Evolutionary conservation across 139 green algal species (phyloP).

Genomic region (Eudorina sp.): DNA sequence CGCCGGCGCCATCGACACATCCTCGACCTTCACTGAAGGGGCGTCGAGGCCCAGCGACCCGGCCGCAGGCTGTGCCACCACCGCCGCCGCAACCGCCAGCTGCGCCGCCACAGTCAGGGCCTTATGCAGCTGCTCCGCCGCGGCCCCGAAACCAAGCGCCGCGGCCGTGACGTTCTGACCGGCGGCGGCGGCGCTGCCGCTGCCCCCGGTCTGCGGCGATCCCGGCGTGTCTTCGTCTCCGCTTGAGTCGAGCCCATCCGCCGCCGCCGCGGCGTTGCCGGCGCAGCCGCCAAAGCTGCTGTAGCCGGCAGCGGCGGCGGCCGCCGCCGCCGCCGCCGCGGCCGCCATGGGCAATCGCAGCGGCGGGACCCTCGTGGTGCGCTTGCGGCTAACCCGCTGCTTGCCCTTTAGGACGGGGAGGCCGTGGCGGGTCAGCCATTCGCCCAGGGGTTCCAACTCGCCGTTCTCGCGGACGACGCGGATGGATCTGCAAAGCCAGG

Average conservation of each 20-base stretch:
- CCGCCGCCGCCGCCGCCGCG: neutral
- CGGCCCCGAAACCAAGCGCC: neutral
- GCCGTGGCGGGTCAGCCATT: constrained; percentile 17
- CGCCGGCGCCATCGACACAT: neutral
- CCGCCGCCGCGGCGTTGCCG: neutral
- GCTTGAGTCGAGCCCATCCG: constrained; percentile 2
- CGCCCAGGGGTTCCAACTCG: constrained; percentile 18
- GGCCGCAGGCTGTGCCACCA: neutral
- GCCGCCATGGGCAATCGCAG: neutral
- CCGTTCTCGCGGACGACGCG: neutral
- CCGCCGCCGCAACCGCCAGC: neutral
- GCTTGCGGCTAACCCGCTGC: constrained; percentile 20
- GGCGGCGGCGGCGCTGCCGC: neutral
- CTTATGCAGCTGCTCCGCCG: neutral
- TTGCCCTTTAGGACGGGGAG: constrained; percentile 40
- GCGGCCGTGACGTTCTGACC: neutral
- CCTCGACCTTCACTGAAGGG: neutral
- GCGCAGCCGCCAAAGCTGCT: neutral
- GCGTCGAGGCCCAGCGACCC: neutral
- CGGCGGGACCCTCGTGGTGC: neutral
- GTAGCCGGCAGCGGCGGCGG: neutral
- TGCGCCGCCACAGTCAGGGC: constrained; percentile 2
- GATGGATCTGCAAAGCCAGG: constrained; percentile 29
- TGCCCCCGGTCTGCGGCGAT: neutral
- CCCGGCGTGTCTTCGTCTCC: neutral